phyloP scores from a whole-genome alignment of 805 yeast species.

The Lipomyces spencermartinsiae region DNA sequence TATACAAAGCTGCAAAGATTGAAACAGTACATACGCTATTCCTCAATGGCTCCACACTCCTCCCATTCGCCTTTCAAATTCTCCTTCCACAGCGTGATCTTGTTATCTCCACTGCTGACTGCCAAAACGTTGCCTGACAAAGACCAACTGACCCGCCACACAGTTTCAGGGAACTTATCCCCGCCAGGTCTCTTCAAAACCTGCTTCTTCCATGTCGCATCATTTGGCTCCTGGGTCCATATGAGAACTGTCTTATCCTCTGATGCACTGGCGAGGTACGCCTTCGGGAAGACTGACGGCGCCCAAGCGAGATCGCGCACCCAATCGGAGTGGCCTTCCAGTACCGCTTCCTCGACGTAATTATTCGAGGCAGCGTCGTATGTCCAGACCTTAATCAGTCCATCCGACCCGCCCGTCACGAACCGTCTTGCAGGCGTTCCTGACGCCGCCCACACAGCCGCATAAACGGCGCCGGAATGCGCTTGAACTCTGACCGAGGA shows the following conservation, averaged over 20 bases:
- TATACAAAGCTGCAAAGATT: constrained; percentile 5
- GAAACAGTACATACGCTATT: constrained; percentile 48
- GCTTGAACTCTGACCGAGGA: constrained; percentile 65
- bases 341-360: constrained; percentile 73
- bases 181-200: constrained; percentile 57
- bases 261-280: constrained; percentile 94
- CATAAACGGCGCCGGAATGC: constrained; percentile 91
- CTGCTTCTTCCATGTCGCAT: constrained; percentile 77
- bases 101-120: constrained; percentile 94
- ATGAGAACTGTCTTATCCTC: constrained; percentile 94
- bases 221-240: constrained; percentile 83
- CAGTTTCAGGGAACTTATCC: constrained; percentile 92
- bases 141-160: constrained; percentile 99
- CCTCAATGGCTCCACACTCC: constrained; percentile 94
- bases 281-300: constrained; percentile 82
- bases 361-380: constrained; percentile 55
- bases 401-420: constrained; percentile 95
- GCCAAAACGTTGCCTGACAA: constrained; percentile 95
- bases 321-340: constrained; percentile 96
- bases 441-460: constrained; percentile 85
- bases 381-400: constrained; percentile 89
- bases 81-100: constrained; percentile 96
- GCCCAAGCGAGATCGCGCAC: constrained; percentile 99
- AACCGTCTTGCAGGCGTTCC: constrained; percentile 59
- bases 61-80: constrained; percentile 94